phyloP scores from a whole-genome alignment of 352 stramenopile species.

The Pythium monospermum region DNA sequence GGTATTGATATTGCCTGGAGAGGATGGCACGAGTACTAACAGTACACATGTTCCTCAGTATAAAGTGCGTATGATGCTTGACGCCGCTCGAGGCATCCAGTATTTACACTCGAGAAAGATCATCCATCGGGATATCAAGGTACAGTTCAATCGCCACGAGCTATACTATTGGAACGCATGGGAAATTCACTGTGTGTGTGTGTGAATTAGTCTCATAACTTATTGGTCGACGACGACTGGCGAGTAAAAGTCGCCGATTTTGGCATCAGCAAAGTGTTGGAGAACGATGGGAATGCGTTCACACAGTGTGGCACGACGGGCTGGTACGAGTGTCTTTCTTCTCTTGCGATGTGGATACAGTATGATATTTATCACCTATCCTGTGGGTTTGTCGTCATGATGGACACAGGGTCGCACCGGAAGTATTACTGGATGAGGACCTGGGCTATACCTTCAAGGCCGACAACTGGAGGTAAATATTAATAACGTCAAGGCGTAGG shows the following conservation, averaged over 20 bases:
- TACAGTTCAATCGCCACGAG: slow-evolving; percentile 23
- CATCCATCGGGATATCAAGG: slow-evolving; percentile 89
- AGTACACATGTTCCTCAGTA: slow-evolving; percentile 66
- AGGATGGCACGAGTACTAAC: no score
- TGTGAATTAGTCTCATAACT: slow-evolving; percentile 74
- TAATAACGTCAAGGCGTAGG: not conserved
- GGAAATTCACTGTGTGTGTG: not conserved
- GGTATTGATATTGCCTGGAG: no score
- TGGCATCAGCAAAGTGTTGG: slow-evolving; percentile 86
- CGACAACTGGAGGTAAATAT: slow-evolving; percentile 82
- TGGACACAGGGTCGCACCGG: slow-evolving; percentile 68
- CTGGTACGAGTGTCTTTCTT: no score
- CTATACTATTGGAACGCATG: no score
- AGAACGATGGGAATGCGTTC: slow-evolving; percentile 73
- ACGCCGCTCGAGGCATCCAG: slow-evolving; percentile 83
- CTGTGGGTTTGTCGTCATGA: not conserved
- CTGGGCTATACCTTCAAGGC: slow-evolving; percentile 87
- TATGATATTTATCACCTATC: not conserved
- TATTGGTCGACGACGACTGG: slow-evolving; percentile 87
- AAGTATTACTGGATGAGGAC: slow-evolving; percentile 85
- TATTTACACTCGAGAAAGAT: slow-evolving; percentile 86
- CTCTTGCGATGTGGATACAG: no score
- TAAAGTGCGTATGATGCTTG: slow-evolving; percentile 88
- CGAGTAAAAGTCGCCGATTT: slow-evolving; percentile 87
- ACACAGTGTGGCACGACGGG: slow-evolving; percentile 85